Conservation (phyloP, 2,329 filamentous ascomycete species). For the Chrysoporthe austroafricana region DNA sequence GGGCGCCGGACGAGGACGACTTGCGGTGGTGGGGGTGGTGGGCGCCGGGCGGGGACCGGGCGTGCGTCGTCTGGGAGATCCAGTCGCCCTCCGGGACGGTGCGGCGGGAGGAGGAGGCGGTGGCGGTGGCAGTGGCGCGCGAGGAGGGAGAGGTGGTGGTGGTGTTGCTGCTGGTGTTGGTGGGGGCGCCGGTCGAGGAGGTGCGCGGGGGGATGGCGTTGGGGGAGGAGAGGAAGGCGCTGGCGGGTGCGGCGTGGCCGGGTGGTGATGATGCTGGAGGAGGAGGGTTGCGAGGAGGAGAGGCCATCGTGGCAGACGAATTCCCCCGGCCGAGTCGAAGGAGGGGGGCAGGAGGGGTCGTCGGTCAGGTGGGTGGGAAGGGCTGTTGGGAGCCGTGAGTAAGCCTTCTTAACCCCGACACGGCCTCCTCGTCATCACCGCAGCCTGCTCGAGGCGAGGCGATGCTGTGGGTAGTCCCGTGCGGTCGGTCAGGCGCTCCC, state of each 20-base stretch:
- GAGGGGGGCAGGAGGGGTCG: no score
- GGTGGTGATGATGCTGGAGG: slow-evolving; percentile 25
- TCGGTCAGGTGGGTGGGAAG: no score
- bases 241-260: slow-evolving; percentile 29
- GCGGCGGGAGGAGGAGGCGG: slow-evolving; percentile 45
- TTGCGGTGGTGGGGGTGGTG: slow-evolving; percentile 31
- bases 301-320: no score
- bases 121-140: slow-evolving; percentile 24
- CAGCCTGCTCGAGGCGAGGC: no score
- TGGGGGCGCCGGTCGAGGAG: slow-evolving; percentile 63
- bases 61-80: slow-evolving; percentile 50
- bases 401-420: no score
- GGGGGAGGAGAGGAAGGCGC: slow-evolving; percentile 53
- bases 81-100: slow-evolving; percentile 66
- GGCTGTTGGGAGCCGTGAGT: no score
- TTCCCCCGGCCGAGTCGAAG: no score
- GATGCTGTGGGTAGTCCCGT: no score
- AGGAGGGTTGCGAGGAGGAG: background rate
- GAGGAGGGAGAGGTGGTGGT: slow-evolving; percentile 1
- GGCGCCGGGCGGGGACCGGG: slow-evolving; percentile 28
- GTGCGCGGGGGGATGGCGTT: slow-evolving; percentile 74
- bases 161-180: slow-evolving; percentile 34
- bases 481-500: no score
- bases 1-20: slow-evolving; percentile 20
- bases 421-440: no score